Evolutionary conservation across 2,329 filamentous ascomycete species (phyloP).

Genomic region (Sclerotinia sclerotiorum): DNA sequence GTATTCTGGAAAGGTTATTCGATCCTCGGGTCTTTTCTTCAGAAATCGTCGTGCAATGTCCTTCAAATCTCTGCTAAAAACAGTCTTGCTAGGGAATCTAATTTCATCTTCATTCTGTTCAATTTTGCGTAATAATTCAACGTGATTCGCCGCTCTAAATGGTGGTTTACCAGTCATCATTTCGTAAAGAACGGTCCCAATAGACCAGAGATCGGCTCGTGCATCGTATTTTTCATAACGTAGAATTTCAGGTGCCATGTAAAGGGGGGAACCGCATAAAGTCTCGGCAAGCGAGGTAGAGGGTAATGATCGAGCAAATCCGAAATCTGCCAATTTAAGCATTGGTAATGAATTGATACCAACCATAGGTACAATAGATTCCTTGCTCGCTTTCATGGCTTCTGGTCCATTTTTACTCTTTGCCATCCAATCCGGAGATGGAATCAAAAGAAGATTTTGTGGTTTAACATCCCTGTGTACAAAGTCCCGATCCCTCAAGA

Average conservation of each 20-base stretch:
- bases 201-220: constrained; percentile 96
- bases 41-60: constrained; percentile 75
- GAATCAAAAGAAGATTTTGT: constrained; percentile 89
- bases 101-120: constrained; percentile 85
- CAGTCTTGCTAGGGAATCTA: constrained; percentile 72
- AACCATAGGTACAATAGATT: constrained; percentile 76
- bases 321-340: constrained; percentile 97
- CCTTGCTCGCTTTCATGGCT: constrained; percentile 73
- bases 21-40: constrained; percentile 81
- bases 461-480: constrained; percentile 98
- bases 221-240: constrained; percentile 97
- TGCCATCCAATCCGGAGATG: constrained; percentile 70
- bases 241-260: constrained; percentile 98
- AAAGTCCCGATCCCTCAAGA: constrained; percentile 79
- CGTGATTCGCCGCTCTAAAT: constrained; percentile 90
- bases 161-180: constrained; percentile 91
- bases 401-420: constrained; percentile 62
- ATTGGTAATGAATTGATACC: constrained; percentile 86
- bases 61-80: constrained; percentile 75
- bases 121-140: constrained; percentile 89
- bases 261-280: constrained; percentile 91
- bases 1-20: constrained; percentile 82
- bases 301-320: constrained; percentile 91
- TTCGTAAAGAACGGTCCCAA: constrained; percentile 92
- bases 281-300: constrained; percentile 92